Evolutionary conservation across 2,329 filamentous ascomycete species (phyloP).

Genomic region (Bipolaris gigantea): DNA sequence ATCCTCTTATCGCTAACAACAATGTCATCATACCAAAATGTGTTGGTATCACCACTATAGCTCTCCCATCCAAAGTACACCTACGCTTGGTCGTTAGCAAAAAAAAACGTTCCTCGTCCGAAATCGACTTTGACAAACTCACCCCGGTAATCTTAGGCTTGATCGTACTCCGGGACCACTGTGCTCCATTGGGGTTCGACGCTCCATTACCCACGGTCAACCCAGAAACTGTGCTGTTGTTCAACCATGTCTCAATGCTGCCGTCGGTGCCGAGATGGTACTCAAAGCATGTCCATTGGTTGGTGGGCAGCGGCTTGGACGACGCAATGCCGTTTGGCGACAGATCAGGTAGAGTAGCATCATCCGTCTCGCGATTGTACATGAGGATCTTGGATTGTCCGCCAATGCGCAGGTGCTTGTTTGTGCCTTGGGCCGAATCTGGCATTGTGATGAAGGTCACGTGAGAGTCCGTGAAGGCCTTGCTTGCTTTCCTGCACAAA

Average conservation of each 20-base stretch:
- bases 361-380: slow-evolving; percentile 66
- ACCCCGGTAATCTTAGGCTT: slow-evolving; percentile 57
- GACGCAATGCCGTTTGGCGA: slow-evolving; percentile 61
- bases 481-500: slow-evolving; percentile 55
- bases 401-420: slow-evolving; percentile 65
- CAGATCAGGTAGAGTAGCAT: slow-evolving; percentile 64
- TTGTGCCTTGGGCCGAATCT: slow-evolving; percentile 57
- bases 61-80: slow-evolving; percentile 67
- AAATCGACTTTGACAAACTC: background rate
- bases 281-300: slow-evolving; percentile 62
- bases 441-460: slow-evolving; percentile 67
- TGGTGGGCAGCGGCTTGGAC: slow-evolving; percentile 55
- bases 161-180: slow-evolving; percentile 56
- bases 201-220: slow-evolving; percentile 54
- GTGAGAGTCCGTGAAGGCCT: slow-evolving; percentile 61
- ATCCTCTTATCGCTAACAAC: slow-evolving; percentile 53
- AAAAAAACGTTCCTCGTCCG: background rate
- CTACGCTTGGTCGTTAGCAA: background rate
- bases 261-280: slow-evolving; percentile 63
- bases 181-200: slow-evolving; percentile 55
- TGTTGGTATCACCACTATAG: slow-evolving; percentile 63
- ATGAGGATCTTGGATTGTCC: slow-evolving; percentile 64
- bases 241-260: slow-evolving; percentile 63
- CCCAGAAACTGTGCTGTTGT: slow-evolving; percentile 55
- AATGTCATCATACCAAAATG: slow-evolving; percentile 66